These are phyloP conservation scores for Lantana camara DNA, from an alignment of 257 asterid genomes.

Conservation along the genomic window DNA sequence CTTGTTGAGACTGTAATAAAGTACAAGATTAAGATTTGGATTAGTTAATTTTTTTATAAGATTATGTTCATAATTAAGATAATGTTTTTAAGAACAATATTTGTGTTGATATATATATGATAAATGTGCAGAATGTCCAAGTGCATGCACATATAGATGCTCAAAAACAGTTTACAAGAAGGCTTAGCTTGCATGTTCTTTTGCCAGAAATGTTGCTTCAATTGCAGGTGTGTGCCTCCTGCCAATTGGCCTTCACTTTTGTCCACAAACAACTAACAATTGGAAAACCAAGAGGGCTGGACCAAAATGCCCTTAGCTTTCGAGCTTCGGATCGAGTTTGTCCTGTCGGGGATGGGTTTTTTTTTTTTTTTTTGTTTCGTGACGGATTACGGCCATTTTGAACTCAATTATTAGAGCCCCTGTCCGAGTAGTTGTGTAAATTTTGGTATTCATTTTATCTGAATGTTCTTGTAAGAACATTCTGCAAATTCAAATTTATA, in stretches of 20 bases:
- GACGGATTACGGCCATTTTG: too few species aligned
- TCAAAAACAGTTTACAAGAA: slow-evolving; percentile 31
- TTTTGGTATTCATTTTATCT: too few species aligned
- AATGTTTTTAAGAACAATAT: too few species aligned
- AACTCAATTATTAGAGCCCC: too few species aligned
- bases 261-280: slow-evolving; percentile 36
- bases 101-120: neutral
- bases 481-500: too few species aligned
- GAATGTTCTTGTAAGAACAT: too few species aligned
- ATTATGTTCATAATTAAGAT: neutral
- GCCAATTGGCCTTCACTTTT: too few species aligned
- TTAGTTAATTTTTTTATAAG: neutral
- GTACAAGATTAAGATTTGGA: too few species aligned
- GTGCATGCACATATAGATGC: slow-evolving; percentile 42
- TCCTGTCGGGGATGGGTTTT: too few species aligned
- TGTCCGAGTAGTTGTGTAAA: too few species aligned
- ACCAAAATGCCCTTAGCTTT: slow-evolving; percentile 32
- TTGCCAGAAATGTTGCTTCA: slow-evolving; percentile 44
- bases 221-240: slow-evolving; percentile 43
- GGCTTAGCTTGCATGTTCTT: slow-evolving; percentile 43
- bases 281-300: slow-evolving; percentile 40
- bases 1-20: neutral
- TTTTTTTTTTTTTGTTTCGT: too few species aligned
- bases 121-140: slow-evolving; percentile 29
- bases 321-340: too few species aligned